A percentile compares a stretch with the other conserved stretches of the same genome.
phyloP scores from a whole-genome alignment of 768 basidiomycete genomes.

The Chlorophyllum brunneum region DNA sequence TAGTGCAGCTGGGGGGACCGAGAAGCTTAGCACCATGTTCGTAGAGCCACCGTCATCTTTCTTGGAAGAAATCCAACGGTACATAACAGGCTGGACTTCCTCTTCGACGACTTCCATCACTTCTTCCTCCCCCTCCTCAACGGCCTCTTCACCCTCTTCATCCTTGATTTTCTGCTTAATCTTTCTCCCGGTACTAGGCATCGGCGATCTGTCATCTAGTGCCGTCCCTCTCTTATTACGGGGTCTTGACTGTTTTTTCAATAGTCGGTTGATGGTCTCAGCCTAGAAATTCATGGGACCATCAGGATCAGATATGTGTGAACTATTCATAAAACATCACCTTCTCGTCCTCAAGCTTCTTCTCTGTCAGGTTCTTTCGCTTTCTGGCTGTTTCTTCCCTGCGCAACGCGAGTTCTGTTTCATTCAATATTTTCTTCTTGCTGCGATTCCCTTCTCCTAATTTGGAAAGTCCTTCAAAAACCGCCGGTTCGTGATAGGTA shows the following conservation, averaged over 20 bases:
- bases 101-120: constrained; percentile 26
- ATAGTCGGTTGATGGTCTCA: constrained; percentile 84
- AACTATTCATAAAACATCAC: constrained; percentile 28
- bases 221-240: constrained; percentile 57
- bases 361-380: constrained; percentile 75
- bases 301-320: not conserved
- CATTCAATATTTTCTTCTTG: constrained; percentile 67
- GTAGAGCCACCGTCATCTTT: constrained; percentile 15
- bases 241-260: constrained; percentile 79
- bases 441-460: constrained; percentile 28
- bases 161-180: constrained; percentile 36
- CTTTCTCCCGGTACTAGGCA: constrained; percentile 27
- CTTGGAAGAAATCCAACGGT: constrained; percentile 68
- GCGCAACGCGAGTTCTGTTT: constrained; percentile 67
- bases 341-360: constrained; percentile 85
- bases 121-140: constrained; percentile 30
- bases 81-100: constrained; percentile 48
- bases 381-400: constrained; percentile 82
- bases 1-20: constrained; percentile 13
- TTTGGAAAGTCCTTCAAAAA: not conserved
- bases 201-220: constrained; percentile 40
- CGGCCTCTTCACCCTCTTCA: constrained; percentile 32
- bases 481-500: not conserved
- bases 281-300: constrained; percentile 37
- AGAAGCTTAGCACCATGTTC: constrained; percentile 12